Evolutionary conservation across 257 asterid genomes (phyloP), one percentile per base, ranked within the genome.

Genomic region (Solanum peruvianum): DNA sequence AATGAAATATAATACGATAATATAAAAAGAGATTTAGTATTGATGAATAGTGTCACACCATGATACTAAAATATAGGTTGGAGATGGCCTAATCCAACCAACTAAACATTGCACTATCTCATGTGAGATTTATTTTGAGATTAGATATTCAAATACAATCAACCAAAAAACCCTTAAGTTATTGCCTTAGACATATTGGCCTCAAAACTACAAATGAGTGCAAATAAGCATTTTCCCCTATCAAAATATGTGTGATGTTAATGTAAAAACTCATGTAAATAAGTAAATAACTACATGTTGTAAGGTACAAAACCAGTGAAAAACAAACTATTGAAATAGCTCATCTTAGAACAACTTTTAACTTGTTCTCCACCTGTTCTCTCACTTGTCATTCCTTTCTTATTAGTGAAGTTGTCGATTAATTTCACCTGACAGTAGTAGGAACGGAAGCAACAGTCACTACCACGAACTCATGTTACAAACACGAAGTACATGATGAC

Each of bases 341-440:
- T 97, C 94, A 97, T 93, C 99, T 91, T 71, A 96, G 92, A 87
- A 94, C 95, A 29, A 97, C 98, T 5, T 93, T 93, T 94, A 97
- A 89, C 94, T 95, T 96, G 92, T 86, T 86, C 90, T 95, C 93
- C 41, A 94, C 98, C 90, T 96, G 97, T 80, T 97, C 99, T 45
- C 99, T 92, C 87, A 97, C 98, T 87, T 92, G 97, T 93, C 98
- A 96, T 93, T 85, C 99, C 98, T 91, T 96, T 94, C 97, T 95
- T 95, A 90, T 95, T 95, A 31, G 98, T 95, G 90, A 96, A 96
- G 89, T 92, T 90, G 88, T 92, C 97, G 18, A 94, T 95, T 92
- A 96, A 87, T 86, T 89, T 91, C 90, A 94, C 98, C 98, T 96
- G 93, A 7, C 31, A 64, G 20, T 85, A 56, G 42, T 71, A 49